Evolutionary conservation across 192 early-diverging fungal species (phyloP).

Genomic region (Chytriomyces sp.): DNA sequence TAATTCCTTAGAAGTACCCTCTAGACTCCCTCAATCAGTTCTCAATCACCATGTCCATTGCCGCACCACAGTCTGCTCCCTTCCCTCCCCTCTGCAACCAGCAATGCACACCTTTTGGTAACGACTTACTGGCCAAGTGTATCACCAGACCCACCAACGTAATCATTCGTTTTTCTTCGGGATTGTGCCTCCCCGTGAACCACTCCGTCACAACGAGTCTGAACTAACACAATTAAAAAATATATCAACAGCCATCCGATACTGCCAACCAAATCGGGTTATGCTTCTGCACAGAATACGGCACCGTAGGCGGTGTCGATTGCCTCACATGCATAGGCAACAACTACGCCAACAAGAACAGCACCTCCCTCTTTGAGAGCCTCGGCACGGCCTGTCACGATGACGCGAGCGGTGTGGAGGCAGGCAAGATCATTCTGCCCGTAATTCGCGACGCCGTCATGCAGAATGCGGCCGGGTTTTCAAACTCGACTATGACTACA

Average conservation of each 20-base stretch:
- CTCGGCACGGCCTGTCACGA: neutral
- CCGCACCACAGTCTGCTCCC: too few relatives aligned
- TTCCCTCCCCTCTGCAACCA: neutral
- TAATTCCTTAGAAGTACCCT: too few relatives aligned
- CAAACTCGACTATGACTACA: neutral
- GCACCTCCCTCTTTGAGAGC: neutral
- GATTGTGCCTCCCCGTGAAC: neutral
- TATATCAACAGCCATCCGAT: neutral
- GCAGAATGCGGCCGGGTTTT: neutral
- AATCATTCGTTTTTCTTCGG: too few relatives aligned
- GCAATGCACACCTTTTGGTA: neutral
- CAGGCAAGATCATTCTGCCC: constrained; percentile 18
- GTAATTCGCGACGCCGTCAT: constrained; percentile 16
- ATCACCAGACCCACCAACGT: neutral
- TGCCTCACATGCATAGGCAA: constrained; percentile 21
- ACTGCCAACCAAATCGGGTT: neutral
- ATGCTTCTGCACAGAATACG: constrained; percentile 23
- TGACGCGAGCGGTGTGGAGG: neutral
- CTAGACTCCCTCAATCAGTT: too few relatives aligned
- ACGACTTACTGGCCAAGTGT: neutral
- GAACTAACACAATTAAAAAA: neutral
- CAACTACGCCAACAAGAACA: neutral
- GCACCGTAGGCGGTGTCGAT: neutral
- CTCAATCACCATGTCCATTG: too few relatives aligned
- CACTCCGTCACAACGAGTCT: neutral